Percentiles rank a stretch among this genome's conserved stretches.
Evolutionary conservation across 1,284 basidiomycete genomes (phyloP).

Genomic region (Trametes polyzona): DNA sequence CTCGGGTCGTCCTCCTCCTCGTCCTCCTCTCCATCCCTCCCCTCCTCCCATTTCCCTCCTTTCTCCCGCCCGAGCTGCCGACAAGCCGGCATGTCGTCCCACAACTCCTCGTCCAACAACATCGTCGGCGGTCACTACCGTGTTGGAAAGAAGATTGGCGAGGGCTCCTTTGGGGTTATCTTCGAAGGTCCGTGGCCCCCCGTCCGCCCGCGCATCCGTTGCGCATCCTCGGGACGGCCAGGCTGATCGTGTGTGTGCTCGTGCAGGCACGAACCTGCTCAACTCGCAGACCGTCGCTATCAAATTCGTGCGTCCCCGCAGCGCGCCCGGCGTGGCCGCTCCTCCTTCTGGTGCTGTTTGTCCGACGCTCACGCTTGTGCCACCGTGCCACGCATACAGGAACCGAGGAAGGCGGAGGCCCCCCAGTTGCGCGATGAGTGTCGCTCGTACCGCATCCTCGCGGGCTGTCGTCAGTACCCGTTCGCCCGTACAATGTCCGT

Average conservation of each 20-base stretch:
- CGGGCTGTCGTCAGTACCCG: slow-evolving; percentile 81
- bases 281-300: slow-evolving; percentile 97
- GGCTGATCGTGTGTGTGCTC: neutral
- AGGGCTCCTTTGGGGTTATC: slow-evolving; percentile 95
- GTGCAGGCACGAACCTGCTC: slow-evolving; percentile 88
- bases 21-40: slow-evolving; percentile 17
- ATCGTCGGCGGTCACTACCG: slow-evolving; percentile 83
- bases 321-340: slow-evolving; percentile 3
- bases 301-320: slow-evolving; percentile 81
- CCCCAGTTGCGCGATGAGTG: slow-evolving; percentile 97
- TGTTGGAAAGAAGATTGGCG: slow-evolving; percentile 84
- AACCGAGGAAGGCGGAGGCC: slow-evolving; percentile 95
- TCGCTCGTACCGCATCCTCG: slow-evolving; percentile 94
- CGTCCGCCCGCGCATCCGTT: neutral
- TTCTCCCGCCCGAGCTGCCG: slow-evolving; percentile 42
- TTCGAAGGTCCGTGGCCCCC: slow-evolving; percentile 74
- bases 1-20: slow-evolving; percentile 28
- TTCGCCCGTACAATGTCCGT: slow-evolving; percentile 3
- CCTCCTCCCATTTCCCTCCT: slow-evolving; percentile 31
- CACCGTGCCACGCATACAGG: slow-evolving; percentile 48
- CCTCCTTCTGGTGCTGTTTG: slow-evolving; percentile 11
- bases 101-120: slow-evolving; percentile 62
- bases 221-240: neutral
- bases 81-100: slow-evolving; percentile 55
- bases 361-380: slow-evolving; percentile 5